A percentile compares a stretch with the other conserved stretches of the same genome.
Evolutionary conservation across 768 basidiomycete genomes (phyloP).

Genomic region (Rhodotorula taiwanensis): DNA sequence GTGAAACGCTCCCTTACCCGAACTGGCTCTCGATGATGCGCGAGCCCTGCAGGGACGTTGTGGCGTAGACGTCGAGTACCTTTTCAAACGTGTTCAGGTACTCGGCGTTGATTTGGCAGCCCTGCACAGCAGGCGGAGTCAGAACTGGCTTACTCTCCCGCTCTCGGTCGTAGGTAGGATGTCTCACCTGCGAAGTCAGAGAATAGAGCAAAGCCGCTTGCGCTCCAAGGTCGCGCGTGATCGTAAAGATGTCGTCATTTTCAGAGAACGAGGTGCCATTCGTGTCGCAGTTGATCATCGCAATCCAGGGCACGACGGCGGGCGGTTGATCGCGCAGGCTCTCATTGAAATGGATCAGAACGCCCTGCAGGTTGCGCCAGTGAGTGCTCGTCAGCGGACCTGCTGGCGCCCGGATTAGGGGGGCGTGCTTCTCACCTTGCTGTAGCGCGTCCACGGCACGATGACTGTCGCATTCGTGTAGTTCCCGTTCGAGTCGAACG

Average conservation of each 20-base stretch:
- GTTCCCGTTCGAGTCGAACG: conserved; percentile 45
- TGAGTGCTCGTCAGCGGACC: rapidly evolving
- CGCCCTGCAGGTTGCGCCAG: conserved; percentile 50
- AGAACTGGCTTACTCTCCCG: no score
- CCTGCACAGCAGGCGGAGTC: no score
- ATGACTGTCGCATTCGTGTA: conserved; percentile 57
- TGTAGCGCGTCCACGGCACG: conserved; percentile 40
- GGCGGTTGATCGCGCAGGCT: conserved; percentile 40
- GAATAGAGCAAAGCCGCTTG: conserved; percentile 77
- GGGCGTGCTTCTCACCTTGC: conserved; percentile 26
- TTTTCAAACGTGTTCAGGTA: conserved; percentile 64
- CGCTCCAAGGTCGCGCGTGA: conserved; percentile 71
- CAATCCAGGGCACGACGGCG: conserved; percentile 82
- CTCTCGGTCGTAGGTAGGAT: no score
- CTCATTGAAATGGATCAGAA: conserved; percentile 76
- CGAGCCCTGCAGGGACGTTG: conserved; percentile 58
- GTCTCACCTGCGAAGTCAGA: conserved; percentile 49
- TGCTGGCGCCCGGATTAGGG: no score
- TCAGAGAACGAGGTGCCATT: conserved; percentile 54
- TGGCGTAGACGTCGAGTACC: conserved; percentile 69
- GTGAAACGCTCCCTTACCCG: no score
- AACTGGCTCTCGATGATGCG: conserved; percentile 45
- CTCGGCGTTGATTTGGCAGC: conserved; percentile 67
- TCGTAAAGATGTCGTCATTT: conserved; percentile 69
- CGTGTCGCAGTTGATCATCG: conserved; percentile 71